Percentiles rank a stretch among this genome's conserved stretches.
phyloP scores from a whole-genome alignment of 2,329 filamentous ascomycete species.

The Apiospora sp. region DNA sequence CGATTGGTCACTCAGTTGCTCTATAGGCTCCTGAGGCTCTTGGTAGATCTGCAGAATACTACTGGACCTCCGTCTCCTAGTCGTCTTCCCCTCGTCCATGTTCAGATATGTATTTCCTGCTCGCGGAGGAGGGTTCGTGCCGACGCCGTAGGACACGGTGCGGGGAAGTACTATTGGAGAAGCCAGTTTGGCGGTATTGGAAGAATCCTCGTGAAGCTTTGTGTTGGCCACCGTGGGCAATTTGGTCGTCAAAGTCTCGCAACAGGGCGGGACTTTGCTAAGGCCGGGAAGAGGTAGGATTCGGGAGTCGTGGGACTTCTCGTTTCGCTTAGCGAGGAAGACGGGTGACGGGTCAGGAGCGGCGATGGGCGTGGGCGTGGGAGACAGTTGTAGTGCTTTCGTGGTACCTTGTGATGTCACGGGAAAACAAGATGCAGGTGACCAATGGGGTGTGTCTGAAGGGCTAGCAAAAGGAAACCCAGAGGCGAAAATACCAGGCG shows the following conservation, averaged over 20 bases:
- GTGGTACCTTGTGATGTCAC: constrained; percentile 2
- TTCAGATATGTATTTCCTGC: constrained; percentile 59
- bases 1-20: constrained; percentile 97
- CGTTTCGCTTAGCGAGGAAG: constrained; percentile 27
- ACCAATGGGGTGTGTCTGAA: constrained; percentile 2
- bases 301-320: constrained; percentile 15
- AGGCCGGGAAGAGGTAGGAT: background rate
- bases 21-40: constrained; percentile 93
- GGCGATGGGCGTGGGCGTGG: background rate
- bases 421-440: constrained; percentile 3
- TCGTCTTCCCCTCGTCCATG: constrained; percentile 69
- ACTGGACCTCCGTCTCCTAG: constrained; percentile 91
- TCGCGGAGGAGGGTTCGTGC: constrained; percentile 73
- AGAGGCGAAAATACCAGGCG: constrained; percentile 12
- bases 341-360: constrained; percentile 12
- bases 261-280: constrained; percentile 19
- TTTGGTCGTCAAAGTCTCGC: constrained; percentile 26
- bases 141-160: constrained; percentile 90
- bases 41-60: constrained; percentile 93
- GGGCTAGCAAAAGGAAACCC: constrained; percentile 9
- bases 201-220: constrained; percentile 38
- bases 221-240: constrained; percentile 24
- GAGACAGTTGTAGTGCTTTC: background rate
- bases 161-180: constrained; percentile 85
- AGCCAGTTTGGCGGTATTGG: constrained; percentile 95